Conservation (phyloP, 345 rosid species). For the Hibiscus syriacus region DNA sequence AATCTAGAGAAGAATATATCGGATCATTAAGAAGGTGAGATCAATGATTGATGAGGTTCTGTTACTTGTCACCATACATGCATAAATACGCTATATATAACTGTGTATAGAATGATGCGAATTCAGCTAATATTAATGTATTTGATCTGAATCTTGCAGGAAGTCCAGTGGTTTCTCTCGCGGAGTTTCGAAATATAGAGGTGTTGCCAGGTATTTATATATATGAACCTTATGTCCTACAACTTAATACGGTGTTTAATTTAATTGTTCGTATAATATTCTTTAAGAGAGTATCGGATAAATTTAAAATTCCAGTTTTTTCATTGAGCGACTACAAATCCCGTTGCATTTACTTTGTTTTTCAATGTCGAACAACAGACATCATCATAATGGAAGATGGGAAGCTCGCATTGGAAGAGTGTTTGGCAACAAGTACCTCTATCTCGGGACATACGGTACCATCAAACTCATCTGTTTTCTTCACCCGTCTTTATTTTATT, state of each 20-base stretch:
- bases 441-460: constrained; percentile 66
- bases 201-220: constrained; percentile 71
- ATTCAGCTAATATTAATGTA: neutral
- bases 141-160: constrained; percentile 25
- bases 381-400: constrained; percentile 81
- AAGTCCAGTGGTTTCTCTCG: constrained; percentile 97
- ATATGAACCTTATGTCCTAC: too few relatives aligned
- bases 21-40: constrained; percentile 79
- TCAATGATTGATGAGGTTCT: too few relatives aligned
- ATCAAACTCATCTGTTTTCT: neutral
- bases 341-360: neutral
- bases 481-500: neutral
- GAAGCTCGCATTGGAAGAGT: constrained; percentile 74
- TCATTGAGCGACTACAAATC: too few relatives aligned
- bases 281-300: too few relatives aligned
- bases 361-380: constrained; percentile 25
- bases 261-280: too few relatives aligned
- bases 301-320: too few relatives aligned
- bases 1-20: constrained; percentile 76
- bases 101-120: too few relatives aligned
- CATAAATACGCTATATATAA: too few relatives aligned
- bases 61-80: neutral
- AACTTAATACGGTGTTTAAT: too few relatives aligned
- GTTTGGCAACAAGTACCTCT: constrained; percentile 70
- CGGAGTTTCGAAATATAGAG: constrained; percentile 91